Base-by-base conservation (phyloP, 441 rosid species). In the Metrosideros polymorpha region DNA sequence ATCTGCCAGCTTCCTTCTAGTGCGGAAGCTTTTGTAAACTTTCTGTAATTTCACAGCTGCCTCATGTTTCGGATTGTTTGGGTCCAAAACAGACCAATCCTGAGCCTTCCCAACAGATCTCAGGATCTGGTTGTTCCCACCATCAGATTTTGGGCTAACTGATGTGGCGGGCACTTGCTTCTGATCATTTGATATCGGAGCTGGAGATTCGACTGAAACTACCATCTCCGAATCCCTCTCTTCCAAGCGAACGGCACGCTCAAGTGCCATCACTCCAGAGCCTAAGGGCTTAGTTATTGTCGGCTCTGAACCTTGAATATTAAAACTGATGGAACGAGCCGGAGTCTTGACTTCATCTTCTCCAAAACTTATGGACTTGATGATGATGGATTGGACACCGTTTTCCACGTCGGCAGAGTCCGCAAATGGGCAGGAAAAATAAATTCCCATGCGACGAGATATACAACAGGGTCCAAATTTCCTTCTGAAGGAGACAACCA, bases 1-100 rank as follows among this genome's bases (percentile, higher is more conserved):
- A 92, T 97, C 98, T 4, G 99, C 99, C 7, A 97, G 94, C 96
- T 94, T 94, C 91, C 99, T 91, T 82, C 99, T 93, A 4, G 99
- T 97, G 54, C 98, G 92, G 88, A 97, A 96, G 88, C 99, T 97
- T 87, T 95, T 97, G 79, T 95, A 97, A 57, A 97, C 99, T 66
- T 95, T 97, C 93, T 95, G 99, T 87, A 97, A 88, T 86, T 92
- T 86, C 30, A 66, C 45, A 66, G 99, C 98, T 47, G 99, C 99
- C 89, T 92, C 91, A 59, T 94, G 95, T 86, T 92, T 89, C 3
- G 95, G 96, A 79, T 88, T 93, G 47, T 32, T 47, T 24, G 92
- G 94, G 89, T 93, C 92, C 77, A 32, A 35, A 19, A 66, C 77
- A 22, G 47, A 22, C 15, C 47, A 35, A 19, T 22, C 43, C 79